phyloP scores from a whole-genome alignment of 2,329 filamentous ascomycete genomes.

The Huntiella decipiens region DNA sequence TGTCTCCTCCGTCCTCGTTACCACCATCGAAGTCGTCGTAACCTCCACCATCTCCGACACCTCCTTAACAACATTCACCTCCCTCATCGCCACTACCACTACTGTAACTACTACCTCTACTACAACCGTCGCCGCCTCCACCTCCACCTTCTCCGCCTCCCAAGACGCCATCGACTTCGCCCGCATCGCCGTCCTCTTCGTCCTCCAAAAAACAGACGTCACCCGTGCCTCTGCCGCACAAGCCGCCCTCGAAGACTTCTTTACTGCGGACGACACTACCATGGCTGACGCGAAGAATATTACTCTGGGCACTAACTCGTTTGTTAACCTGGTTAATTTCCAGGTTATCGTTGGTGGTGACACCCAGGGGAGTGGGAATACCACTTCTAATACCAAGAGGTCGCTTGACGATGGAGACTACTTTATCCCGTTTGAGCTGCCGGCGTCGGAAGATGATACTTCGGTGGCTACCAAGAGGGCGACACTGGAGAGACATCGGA shows the following conservation, averaged over 20 bases:
- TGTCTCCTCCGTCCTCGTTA: conserved; percentile 6
- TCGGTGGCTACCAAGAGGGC: too few relatives aligned
- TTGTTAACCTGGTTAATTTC: conserved; percentile 31
- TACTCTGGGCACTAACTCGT: conserved; percentile 25
- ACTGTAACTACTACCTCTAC: conserved; percentile 8
- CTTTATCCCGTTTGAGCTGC: too few relatives aligned
- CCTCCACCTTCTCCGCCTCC: conserved; percentile 26
- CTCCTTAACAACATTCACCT: conserved; percentile 8
- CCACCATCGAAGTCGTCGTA: conserved; percentile 8
- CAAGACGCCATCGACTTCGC: conserved; percentile 44
- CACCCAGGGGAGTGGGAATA: neutral
- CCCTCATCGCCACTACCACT: conserved; percentile 6
- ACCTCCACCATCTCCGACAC: conserved; percentile 6
- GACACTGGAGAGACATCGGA: too few relatives aligned
- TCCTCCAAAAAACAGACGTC: conserved; percentile 36
- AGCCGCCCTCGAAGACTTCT: conserved; percentile 33
- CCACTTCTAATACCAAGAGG: neutral
- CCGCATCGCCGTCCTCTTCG: conserved; percentile 39
- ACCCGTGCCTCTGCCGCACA: conserved; percentile 35
- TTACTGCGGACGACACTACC: conserved; percentile 22
- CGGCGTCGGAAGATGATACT: too few relatives aligned
- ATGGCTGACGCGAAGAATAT: conserved; percentile 23
- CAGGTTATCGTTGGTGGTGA: conserved; percentile 9
- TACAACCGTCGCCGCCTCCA: conserved; percentile 5
- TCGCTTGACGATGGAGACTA: too few relatives aligned